These are phyloP conservation scores for Dictyostelium gargantuum DNA, from an alignment of 208 protist species.

Conservation along the genomic window DNA sequence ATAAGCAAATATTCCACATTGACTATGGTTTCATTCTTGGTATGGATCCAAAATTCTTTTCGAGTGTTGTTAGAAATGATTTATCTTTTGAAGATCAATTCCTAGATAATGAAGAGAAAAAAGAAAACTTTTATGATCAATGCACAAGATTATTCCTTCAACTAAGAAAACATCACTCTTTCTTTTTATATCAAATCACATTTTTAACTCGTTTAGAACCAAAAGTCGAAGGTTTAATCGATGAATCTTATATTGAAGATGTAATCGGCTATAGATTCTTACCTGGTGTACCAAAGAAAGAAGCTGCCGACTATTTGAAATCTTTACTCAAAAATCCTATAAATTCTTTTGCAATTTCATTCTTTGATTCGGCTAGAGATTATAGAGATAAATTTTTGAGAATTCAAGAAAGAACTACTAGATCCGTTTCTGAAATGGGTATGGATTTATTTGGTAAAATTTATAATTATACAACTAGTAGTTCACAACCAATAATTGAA, in stretches of 20 bases:
- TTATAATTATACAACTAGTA: neutral
- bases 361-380: neutral
- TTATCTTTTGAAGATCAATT: neutral
- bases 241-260: conserved; percentile 3
- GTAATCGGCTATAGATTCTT: neutral
- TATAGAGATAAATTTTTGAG: neutral
- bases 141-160: neutral
- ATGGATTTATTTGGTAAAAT: neutral
- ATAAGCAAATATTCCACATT: conserved; percentile 77
- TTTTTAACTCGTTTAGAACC: conserved; percentile 21
- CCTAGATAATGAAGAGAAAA: neutral
- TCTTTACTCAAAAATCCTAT: neutral
- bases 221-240: neutral
- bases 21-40: conserved; percentile 80
- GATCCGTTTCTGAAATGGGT: neutral
- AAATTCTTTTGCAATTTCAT: neutral
- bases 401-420: neutral
- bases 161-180: neutral
- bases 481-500: no score
- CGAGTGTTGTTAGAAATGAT: conserved; percentile 1
- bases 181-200: conserved; percentile 28
- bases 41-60: conserved; percentile 23
- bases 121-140: neutral
- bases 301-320: neutral
- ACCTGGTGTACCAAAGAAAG: conserved; percentile 3